These are phyloP conservation scores for Inonotus hispidus DNA, from an alignment of 1,284 basidiomycete genomes.

Conservation along the genomic window DNA sequence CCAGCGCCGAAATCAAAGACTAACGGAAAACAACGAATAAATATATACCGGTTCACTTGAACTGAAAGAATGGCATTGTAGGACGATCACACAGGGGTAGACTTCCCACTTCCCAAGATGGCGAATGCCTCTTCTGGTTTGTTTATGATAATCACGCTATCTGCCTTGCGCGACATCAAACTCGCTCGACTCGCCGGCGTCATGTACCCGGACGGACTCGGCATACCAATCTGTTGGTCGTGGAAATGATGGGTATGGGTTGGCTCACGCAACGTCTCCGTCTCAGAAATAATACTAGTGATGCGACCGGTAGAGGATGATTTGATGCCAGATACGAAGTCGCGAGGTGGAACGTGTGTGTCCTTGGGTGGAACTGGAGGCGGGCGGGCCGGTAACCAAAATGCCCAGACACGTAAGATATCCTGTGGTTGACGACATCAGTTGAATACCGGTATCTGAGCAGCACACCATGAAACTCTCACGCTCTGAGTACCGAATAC, in stretches of 20 bases:
- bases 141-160: constrained; percentile 4
- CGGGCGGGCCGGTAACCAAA: constrained; percentile 24
- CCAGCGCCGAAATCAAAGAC: neutral
- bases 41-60: neutral
- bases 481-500: constrained; percentile 35
- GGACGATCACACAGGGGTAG: neutral
- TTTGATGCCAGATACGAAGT: neutral
- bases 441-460: neutral
- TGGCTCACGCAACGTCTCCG: neutral
- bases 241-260: neutral
- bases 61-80: neutral
- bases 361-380: constrained; percentile 6
- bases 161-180: neutral
- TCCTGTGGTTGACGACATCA: constrained; percentile 24
- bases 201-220: neutral
- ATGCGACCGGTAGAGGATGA: neutral
- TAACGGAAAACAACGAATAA: neutral
- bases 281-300: neutral
- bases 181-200: neutral
- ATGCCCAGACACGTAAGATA: constrained; percentile 33
- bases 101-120: neutral
- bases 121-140: constrained; percentile 8
- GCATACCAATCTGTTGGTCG: neutral
- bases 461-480: constrained; percentile 10
- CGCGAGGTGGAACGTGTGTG: neutral